Conservation (phyloP, 2,329 filamentous ascomycete genomes). For the Alternaria sp. region DNA sequence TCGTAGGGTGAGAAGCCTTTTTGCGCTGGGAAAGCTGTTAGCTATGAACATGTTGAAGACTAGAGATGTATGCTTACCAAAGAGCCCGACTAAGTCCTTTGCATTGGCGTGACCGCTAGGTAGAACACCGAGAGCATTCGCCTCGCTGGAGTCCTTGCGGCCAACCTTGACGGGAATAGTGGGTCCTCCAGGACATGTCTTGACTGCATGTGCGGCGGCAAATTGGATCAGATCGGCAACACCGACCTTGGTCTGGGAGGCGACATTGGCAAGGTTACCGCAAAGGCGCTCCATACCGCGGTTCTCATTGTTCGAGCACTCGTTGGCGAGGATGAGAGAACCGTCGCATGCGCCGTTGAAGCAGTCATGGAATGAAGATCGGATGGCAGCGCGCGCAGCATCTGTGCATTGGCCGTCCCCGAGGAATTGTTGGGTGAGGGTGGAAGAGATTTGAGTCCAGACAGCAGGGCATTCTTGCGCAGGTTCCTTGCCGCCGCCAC, state of each 20-base stretch:
- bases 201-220: slow-evolving; percentile 46
- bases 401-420: slow-evolving; percentile 45
- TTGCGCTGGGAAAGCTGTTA: slow-evolving; percentile 16
- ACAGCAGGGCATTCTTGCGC: slow-evolving; percentile 35
- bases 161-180: slow-evolving; percentile 43
- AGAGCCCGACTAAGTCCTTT: slow-evolving; percentile 35
- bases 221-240: slow-evolving; percentile 47
- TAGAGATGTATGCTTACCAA: slow-evolving; percentile 23
- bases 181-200: slow-evolving; percentile 45
- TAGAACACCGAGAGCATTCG: slow-evolving; percentile 32
- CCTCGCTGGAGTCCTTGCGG: slow-evolving; percentile 36
- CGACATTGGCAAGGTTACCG: slow-evolving; percentile 48
- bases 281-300: slow-evolving; percentile 54
- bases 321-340: slow-evolving; percentile 44
- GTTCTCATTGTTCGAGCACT: slow-evolving; percentile 49
- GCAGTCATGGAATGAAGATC: slow-evolving; percentile 46
- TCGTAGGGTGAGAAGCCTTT: slow-evolving; percentile 47
- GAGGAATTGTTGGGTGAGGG: slow-evolving; percentile 42
- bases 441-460: slow-evolving; percentile 41
- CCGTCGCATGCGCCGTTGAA: slow-evolving; percentile 47
- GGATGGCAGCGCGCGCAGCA: slow-evolving; percentile 44
- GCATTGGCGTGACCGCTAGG: slow-evolving; percentile 23
- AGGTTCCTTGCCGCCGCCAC: slow-evolving; percentile 4
- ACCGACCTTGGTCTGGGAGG: slow-evolving; percentile 48
- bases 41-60: neutral